These are phyloP conservation scores for Starmera pachycereana DNA, from an alignment of 805 yeast genomes.

Conservation along the genomic window DNA sequence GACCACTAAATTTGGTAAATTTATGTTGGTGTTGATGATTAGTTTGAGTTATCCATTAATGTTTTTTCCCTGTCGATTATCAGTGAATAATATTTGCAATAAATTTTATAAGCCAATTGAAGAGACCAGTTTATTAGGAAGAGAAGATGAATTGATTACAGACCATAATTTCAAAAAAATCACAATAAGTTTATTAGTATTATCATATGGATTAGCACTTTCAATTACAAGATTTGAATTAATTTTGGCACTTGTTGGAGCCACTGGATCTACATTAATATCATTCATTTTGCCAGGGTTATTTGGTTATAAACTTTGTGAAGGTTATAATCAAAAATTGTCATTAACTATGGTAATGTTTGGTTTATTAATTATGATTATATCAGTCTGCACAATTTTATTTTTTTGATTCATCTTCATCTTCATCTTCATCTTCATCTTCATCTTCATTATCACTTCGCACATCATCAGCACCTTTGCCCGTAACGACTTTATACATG, in stretches of 20 bases:
- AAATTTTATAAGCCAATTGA: too few relatives aligned
- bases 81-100: conserved; percentile 48
- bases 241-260: conserved; percentile 66
- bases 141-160: too few relatives aligned
- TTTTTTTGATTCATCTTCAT: background rate
- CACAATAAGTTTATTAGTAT: conserved; percentile 34
- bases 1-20: conserved; percentile 42
- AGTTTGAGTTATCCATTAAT: conserved; percentile 68
- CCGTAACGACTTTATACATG: conserved; percentile 57
- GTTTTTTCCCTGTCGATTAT: conserved; percentile 74
- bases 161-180: conserved; percentile 34
- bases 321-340: conserved; percentile 28
- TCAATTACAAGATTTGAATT: conserved; percentile 54
- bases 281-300: conserved; percentile 72
- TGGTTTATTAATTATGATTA: conserved; percentile 62
- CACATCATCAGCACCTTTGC: conserved; percentile 75
- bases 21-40: conserved; percentile 61
- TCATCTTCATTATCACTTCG: conserved; percentile 73
- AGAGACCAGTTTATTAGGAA: too few relatives aligned
- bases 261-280: conserved; percentile 75
- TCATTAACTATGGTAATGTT: conserved; percentile 50
- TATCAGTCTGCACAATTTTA: conserved; percentile 42
- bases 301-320: conserved; percentile 47
- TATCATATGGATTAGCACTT: conserved; percentile 47
- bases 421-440: conserved; percentile 2